Conservation (phyloP, 768 basidiomycete species). For the Ramaria rubella region DNA sequence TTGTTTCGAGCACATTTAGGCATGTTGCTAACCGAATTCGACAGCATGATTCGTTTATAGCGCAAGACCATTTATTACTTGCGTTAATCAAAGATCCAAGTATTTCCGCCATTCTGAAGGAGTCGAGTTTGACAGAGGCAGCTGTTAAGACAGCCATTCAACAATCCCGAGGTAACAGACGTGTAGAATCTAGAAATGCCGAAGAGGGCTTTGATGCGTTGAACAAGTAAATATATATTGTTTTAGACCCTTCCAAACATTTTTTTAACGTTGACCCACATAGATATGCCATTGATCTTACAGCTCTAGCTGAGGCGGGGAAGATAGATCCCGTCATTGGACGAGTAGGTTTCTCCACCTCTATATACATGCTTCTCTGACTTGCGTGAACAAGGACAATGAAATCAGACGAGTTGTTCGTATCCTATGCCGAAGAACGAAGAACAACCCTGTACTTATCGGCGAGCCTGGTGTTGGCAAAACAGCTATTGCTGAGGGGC, state of each 20-base stretch:
- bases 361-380: not conserved
- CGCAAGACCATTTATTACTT: slow-evolving; percentile 86
- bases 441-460: slow-evolving; percentile 96
- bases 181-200: slow-evolving; percentile 78
- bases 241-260: not conserved
- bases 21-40: not conserved
- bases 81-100: slow-evolving; percentile 72
- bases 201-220: slow-evolving; percentile 93
- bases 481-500: slow-evolving; percentile 90
- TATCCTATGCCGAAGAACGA: slow-evolving; percentile 84
- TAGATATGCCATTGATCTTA: slow-evolving; percentile 76
- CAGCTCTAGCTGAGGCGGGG: slow-evolving; percentile 80
- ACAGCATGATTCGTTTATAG: slow-evolving; percentile 80
- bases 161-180: slow-evolving; percentile 74
- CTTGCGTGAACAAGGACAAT: slow-evolving; percentile 44
- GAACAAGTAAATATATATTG: slow-evolving; percentile 43
- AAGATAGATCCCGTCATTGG: slow-evolving; percentile 96
- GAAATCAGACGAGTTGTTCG: slow-evolving; percentile 83
- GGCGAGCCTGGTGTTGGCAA: slow-evolving; percentile 96
- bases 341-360: slow-evolving; percentile 28
- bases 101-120: slow-evolving; percentile 66
- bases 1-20: not conserved
- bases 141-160: slow-evolving; percentile 70
- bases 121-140: slow-evolving; percentile 63
- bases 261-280: not conserved